These are phyloP conservation scores for Neospermospora avenae DNA, from an alignment of 2,329 filamentous ascomycete genomes.

Conservation along the genomic window DNA sequence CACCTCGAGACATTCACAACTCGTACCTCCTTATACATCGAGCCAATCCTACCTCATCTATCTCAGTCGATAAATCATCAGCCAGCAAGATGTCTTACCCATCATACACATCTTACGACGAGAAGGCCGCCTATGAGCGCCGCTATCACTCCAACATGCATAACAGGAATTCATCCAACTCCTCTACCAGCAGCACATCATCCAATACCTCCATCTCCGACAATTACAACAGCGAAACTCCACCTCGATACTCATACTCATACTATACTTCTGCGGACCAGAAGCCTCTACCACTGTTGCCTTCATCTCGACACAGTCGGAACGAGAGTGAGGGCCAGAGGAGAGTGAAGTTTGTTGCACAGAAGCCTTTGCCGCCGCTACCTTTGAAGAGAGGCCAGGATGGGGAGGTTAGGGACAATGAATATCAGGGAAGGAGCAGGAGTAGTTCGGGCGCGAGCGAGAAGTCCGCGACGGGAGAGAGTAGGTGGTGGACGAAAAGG, in stretches of 20 bases:
- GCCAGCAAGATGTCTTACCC: background rate
- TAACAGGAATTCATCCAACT: background rate
- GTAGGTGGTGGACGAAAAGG: conserved; percentile 10
- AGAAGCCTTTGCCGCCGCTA: conserved; percentile 18
- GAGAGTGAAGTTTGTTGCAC: conserved; percentile 13
- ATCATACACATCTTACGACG: conserved; percentile 7
- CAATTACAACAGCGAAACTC: conserved; percentile 2
- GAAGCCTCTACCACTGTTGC: conserved; percentile 16
- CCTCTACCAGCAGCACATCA: conserved; percentile 1
- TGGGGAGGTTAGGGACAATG: background rate
- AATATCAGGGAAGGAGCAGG: background rate
- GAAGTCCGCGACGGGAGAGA: conserved; percentile 6
- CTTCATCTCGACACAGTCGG: background rate
- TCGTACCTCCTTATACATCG: background rate
- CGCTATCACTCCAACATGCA: background rate
- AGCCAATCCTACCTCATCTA: background rate
- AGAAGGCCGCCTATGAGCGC: conserved; percentile 14
- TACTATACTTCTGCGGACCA: conserved; percentile 12
- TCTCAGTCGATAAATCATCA: background rate
- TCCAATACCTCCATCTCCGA: conserved; percentile 7
- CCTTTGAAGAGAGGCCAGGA: background rate
- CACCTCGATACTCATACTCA: conserved; percentile 8
- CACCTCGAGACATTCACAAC: background rate
- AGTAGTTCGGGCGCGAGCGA: conserved; percentile 1
- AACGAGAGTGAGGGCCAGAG: background rate